phyloP scores from a whole-genome alignment of 2,329 filamentous ascomycete species.

The Phialophora macrospora region DNA sequence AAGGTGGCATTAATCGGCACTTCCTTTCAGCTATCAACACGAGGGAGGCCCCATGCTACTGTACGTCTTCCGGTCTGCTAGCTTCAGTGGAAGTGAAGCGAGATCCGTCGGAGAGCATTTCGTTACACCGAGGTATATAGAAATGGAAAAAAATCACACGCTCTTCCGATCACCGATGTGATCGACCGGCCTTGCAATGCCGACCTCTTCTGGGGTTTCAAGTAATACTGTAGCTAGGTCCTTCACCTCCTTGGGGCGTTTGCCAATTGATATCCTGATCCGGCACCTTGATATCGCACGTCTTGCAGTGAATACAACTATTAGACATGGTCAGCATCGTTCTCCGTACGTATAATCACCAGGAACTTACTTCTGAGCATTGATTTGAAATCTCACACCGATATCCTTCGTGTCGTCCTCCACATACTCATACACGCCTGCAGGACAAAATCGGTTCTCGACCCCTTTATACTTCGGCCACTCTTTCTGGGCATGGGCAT shows the following conservation, averaged over 20 bases:
- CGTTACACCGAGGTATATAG: neutral
- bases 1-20: neutral
- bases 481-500: slow-evolving; percentile 79
- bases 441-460: slow-evolving; percentile 96
- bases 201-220: slow-evolving; percentile 36
- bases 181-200: neutral
- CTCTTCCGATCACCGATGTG: neutral
- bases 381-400: slow-evolving; percentile 96
- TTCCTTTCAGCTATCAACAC: neutral
- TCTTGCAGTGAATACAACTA: slow-evolving; percentile 99
- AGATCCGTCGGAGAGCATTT: neutral
- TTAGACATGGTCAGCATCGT: neutral
- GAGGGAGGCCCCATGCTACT: neutral
- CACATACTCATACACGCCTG: slow-evolving; percentile 96
- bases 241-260: slow-evolving; percentile 88
- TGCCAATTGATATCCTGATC: slow-evolving; percentile 97
- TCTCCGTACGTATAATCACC: neutral
- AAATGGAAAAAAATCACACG: neutral
- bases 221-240: slow-evolving; percentile 69
- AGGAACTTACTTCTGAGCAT: slow-evolving; percentile 84
- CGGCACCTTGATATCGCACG: slow-evolving; percentile 97
- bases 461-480: slow-evolving; percentile 89
- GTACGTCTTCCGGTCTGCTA: neutral
- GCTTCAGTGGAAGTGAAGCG: neutral
- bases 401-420: slow-evolving; percentile 86